These are phyloP conservation scores for Candida ponderosae DNA, from an alignment of 805 yeast genomes.

Conservation along the genomic window DNA sequence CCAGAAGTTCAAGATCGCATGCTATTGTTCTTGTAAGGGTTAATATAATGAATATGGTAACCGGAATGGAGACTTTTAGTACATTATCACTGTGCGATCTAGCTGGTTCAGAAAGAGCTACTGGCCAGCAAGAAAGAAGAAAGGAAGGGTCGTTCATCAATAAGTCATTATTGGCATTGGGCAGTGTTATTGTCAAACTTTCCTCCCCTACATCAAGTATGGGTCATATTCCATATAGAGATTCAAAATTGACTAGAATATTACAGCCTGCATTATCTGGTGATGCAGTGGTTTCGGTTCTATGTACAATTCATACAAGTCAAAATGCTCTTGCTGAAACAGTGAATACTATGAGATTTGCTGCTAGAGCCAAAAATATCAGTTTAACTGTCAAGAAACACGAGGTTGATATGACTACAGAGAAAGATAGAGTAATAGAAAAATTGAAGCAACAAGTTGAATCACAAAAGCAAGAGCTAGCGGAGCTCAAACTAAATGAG, in stretches of 20 bases:
- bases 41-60: conserved; percentile 30
- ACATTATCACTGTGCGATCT: conserved; percentile 85
- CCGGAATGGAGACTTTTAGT: conserved; percentile 35
- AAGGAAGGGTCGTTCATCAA: conserved; percentile 93
- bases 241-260: conserved; percentile 83
- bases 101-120: conserved; percentile 93
- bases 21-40: conserved; percentile 74
- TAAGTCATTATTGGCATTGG: conserved; percentile 81
- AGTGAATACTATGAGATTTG: conserved; percentile 80
- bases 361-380: conserved; percentile 87
- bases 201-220: conserved; percentile 24
- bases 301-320: conserved; percentile 80
- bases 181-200: conserved; percentile 85
- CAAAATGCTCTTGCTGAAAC: conserved; percentile 65
- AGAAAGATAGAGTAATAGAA: conserved; percentile 44
- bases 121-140: conserved; percentile 59
- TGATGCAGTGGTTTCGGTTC: conserved; percentile 69
- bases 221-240: conserved; percentile 86
- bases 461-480: conserved; percentile 47
- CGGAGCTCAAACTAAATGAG: conserved; percentile 21
- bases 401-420: conserved; percentile 28
- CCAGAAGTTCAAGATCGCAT: conserved; percentile 85
- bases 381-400: conserved; percentile 56
- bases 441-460: conserved; percentile 55
- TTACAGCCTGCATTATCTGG: conserved; percentile 92